These are phyloP conservation scores for Ajuga chamaepitys DNA, from an alignment of 257 asterid genomes.

Conservation along the genomic window DNA sequence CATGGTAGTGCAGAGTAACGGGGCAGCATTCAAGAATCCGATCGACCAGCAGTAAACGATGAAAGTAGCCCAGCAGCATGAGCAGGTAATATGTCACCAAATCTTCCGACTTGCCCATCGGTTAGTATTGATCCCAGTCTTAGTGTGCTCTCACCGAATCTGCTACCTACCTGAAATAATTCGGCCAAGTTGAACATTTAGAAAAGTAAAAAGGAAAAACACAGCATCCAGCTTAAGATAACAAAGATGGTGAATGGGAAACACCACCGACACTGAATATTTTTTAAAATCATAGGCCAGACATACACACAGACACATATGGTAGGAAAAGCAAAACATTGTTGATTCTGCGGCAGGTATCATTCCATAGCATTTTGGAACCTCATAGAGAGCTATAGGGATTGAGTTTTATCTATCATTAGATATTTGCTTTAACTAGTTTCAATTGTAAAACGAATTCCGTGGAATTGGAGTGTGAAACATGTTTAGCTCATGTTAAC, in stretches of 20 bases:
- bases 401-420: too few species aligned
- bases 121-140: conserved; percentile 86
- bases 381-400: neutral
- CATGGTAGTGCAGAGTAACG: neutral
- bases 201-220: neutral
- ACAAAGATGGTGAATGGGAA: neutral
- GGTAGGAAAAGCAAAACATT: too few species aligned
- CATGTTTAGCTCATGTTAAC: too few species aligned
- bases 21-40: conserved; percentile 42
- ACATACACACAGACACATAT: neutral
- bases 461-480: neutral
- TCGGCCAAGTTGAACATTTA: conserved; percentile 6
- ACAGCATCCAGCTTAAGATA: neutral
- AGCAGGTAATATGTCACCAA: conserved; percentile 95
- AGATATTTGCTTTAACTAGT: neutral
- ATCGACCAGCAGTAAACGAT: conserved; percentile 72
- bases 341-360: too few species aligned
- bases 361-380: neutral
- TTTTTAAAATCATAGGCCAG: neutral
- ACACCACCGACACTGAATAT: neutral
- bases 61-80: conserved; percentile 98
- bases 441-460: neutral
- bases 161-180: conserved; percentile 80
- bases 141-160: conserved; percentile 95
- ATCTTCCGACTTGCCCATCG: conserved; percentile 96